phyloP scores from a whole-genome alignment of 1,284 basidiomycete genomes.

The Cutaneotrichosporon sp. region DNA sequence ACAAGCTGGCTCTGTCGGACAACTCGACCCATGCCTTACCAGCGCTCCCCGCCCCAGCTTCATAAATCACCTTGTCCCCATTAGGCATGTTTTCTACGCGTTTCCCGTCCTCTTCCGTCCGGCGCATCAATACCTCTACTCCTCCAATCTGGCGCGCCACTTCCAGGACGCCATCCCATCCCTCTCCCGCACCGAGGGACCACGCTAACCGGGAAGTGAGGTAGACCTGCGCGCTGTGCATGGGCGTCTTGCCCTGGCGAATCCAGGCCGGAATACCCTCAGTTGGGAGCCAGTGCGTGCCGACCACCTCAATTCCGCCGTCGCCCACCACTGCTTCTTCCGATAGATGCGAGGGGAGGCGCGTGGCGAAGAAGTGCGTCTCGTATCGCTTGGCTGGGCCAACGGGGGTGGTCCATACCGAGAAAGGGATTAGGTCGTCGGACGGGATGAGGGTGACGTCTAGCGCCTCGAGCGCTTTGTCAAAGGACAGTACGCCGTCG shows the following conservation, averaged over 20 bases:
- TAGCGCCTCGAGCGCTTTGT: constrained; percentile 1
- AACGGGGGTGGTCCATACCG: constrained; percentile 14
- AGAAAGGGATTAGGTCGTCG: constrained; percentile 10
- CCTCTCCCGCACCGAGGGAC: neutral
- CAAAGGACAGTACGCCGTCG: constrained; percentile 9
- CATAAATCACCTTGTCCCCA: neutral
- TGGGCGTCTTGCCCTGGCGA: neutral
- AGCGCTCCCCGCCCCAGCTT: neutral
- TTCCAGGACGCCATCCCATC: neutral
- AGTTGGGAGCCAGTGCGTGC: neutral
- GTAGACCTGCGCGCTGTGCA: constrained; percentile 5
- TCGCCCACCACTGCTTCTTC: neutral
- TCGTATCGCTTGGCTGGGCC: constrained; percentile 12
- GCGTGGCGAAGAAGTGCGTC: constrained; percentile 17
- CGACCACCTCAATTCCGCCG: constrained; percentile 7
- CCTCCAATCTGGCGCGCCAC: neutral
- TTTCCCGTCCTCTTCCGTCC: constrained; percentile 2
- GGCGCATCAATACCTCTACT: neutral
- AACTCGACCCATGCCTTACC: constrained; percentile 3
- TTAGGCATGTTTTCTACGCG: neutral
- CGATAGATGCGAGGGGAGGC: constrained; percentile 1
- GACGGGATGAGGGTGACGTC: neutral
- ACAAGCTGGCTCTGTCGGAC: neutral
- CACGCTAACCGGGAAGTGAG: neutral
- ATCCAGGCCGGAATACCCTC: neutral